Base-by-base conservation (phyloP, 306 rosid genomes). In the Glycine latifolia region DNA sequence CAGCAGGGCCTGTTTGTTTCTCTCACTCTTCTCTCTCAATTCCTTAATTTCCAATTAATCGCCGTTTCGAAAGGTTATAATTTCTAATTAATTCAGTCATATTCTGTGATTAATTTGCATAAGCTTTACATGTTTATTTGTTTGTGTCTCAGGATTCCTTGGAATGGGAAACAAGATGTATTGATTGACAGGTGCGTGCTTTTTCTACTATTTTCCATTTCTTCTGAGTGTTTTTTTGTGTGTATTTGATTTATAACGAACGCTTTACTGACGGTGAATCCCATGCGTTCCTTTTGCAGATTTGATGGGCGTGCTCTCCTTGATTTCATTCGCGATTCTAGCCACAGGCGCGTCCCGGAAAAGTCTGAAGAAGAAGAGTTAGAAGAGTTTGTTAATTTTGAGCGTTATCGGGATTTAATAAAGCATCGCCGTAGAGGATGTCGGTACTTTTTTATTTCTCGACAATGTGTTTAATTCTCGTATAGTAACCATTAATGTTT, bases 391-490 rank as follows among this genome's bases (percentile, higher is more conserved):
- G 99, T 95, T 93, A 95, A 93, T 91, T 95, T 95, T 95, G 97
- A 95, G 98, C 97, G 99, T 90, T 95, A 91, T 87, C 97, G 98
- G 95, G 99, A 95, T 93, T 95, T 95, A 91, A 82, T 95, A 91
- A 95, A 93, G 98, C 98, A 93, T 91, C 98, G 90, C 75, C 98
- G 95, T 87, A 94, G 99, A 95, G 99, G 99, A 95, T 95, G 98
- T 93, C 96, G 98, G 99, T 95, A 95, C 97, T 92, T 95, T 87
- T 93, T 88, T 49, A 82, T 87, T 85, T 89, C 73, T 35, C 74
- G 79, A 83, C 81, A 70, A 78, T 55, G 86, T 77, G 79, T 85
- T 87, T 81, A 84, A 46, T 15, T 43, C 54, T n/a, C 86, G 53
- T 53, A 76, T 87, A 59, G 15, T 55, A 67, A 74, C 69, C 79